These are phyloP conservation scores for Xylaria sp. DNA, from an alignment of 2,329 filamentous ascomycete genomes.

Conservation along the genomic window DNA sequence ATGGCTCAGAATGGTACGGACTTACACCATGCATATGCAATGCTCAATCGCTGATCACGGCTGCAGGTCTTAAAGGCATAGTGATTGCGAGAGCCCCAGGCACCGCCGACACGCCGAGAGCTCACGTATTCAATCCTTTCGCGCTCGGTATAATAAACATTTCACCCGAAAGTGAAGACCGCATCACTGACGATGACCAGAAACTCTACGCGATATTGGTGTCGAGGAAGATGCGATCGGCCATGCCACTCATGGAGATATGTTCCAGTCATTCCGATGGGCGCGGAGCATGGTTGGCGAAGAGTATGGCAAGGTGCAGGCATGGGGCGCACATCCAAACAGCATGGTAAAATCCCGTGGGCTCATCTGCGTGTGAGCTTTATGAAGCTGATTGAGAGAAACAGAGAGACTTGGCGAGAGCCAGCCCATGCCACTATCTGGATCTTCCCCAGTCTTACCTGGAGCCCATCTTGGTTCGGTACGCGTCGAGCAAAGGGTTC, in stretches of 20 bases:
- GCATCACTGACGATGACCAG: constrained; percentile 46
- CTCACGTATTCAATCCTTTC: constrained; percentile 70
- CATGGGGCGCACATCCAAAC: constrained; percentile 62
- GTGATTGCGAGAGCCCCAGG: constrained; percentile 62
- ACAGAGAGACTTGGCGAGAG: constrained; percentile 56
- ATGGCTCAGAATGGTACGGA: constrained; percentile 40
- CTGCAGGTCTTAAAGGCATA: constrained; percentile 61
- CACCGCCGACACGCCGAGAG: constrained; percentile 67
- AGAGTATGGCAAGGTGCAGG: constrained; percentile 61
- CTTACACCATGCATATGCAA: neutral
- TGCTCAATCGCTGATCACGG: constrained; percentile 9
- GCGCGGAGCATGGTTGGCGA: constrained; percentile 63
- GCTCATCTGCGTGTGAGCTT: neutral
- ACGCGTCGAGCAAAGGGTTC: constrained; percentile 54
- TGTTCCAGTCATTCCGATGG: constrained; percentile 65
- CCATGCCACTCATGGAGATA: constrained; percentile 52
- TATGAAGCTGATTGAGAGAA: constrained; percentile 9
- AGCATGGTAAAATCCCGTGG: constrained; percentile 51
- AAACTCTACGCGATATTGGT: constrained; percentile 64
- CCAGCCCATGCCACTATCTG: constrained; percentile 55
- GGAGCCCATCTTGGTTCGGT: constrained; percentile 56
- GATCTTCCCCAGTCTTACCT: constrained; percentile 59
- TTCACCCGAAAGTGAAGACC: neutral
- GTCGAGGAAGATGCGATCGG: constrained; percentile 56
- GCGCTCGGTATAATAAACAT: constrained; percentile 54